phyloP scores from a whole-genome alignment of 1,284 basidiomycete genomes.

The Ustilago loliicola region DNA sequence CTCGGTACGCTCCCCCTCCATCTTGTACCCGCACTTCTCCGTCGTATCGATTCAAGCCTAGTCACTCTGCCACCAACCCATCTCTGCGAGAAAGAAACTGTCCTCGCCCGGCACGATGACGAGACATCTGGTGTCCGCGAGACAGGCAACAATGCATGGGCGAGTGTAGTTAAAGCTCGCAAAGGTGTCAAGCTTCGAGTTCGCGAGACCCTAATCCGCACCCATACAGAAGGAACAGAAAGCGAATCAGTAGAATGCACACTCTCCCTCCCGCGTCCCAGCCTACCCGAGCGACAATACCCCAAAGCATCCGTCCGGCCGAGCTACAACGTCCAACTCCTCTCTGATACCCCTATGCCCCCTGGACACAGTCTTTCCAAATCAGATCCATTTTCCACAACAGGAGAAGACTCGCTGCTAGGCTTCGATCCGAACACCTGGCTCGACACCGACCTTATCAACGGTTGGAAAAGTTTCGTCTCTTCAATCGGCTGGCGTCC shows the following conservation, averaged over 20 bases:
- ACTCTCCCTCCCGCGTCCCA: constrained; percentile 30
- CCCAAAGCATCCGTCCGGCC: constrained; percentile 41
- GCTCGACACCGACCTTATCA: constrained; percentile 31
- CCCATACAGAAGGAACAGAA: background rate
- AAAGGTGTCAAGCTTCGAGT: constrained; percentile 37
- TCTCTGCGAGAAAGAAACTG: constrained; percentile 41
- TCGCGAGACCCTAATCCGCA: constrained; percentile 12
- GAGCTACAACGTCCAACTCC: constrained; percentile 33
- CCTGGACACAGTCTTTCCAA: background rate
- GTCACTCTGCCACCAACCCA: constrained; percentile 17
- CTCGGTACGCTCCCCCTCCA: constrained; percentile 39
- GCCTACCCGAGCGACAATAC: constrained; percentile 45
- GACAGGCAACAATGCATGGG: constrained; percentile 55
- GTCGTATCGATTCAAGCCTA: constrained; percentile 26
- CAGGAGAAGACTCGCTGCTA: background rate
- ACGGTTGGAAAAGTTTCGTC: constrained; percentile 46
- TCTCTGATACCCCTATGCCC: constrained; percentile 14
- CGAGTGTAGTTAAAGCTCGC: constrained; percentile 40
- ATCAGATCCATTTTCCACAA: background rate
- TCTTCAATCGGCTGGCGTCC: constrained; percentile 48
- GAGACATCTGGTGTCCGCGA: constrained; percentile 36
- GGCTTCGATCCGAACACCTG: constrained; percentile 21
- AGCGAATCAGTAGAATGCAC: constrained; percentile 22
- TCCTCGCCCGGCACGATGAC: constrained; percentile 45
- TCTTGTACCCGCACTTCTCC: constrained; percentile 23